Evolutionary conservation across 352 stramenopile genomes (phyloP), one percentile per base, ranked within the genome.

Genomic region (Globisporangium heterothallicum): DNA sequence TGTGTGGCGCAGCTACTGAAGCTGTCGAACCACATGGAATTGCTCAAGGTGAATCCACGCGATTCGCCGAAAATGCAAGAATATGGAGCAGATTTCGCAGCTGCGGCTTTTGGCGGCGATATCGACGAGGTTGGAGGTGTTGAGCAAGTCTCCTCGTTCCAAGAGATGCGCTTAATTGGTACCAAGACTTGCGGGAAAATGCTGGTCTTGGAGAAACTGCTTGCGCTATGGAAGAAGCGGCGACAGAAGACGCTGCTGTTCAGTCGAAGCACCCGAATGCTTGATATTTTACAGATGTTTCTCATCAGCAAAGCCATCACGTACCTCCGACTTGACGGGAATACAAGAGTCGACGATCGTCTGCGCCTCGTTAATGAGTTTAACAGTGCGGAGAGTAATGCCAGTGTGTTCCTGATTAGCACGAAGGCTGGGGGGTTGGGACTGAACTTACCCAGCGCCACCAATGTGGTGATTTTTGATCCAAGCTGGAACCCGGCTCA

Each of bases 391-490:
- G 68, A 76, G 0, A 83, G 70, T 40, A 76, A 68, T 16, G 66
- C 72, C 1, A 76, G 69, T 8, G 77, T 92, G 18, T 92, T 92
- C 43, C 48, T 92, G 32, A 88, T 92, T 51, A 90, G 77, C 49
- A 92, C 78, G 5, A 78, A 66, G 34, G 82, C 82, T 44, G 83
- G 79, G n/a, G 81, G 78, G 4, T 61, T 92, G 3, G 85, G 83
- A 0, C 55, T 95, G 3, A 93, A 89, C 40, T 59, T 95, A 10
- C 85, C 81, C 16, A 84, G 66, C 44, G 85, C 85, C 6, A 86
- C 78, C 10, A 91, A 92, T 50, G 86, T 95, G 10, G 82, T 94
- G 0, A 81, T 95, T 21, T 92, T 94, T 58, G 86, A 94, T 43
- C 86, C 86, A 16, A 87, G 74, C 24, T 95, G 86, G 86, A 95